Evolutionary conservation across 306 rosid species (phyloP), one percentile per base, ranked within the genome.

Genomic region (Vigna trinervia): DNA sequence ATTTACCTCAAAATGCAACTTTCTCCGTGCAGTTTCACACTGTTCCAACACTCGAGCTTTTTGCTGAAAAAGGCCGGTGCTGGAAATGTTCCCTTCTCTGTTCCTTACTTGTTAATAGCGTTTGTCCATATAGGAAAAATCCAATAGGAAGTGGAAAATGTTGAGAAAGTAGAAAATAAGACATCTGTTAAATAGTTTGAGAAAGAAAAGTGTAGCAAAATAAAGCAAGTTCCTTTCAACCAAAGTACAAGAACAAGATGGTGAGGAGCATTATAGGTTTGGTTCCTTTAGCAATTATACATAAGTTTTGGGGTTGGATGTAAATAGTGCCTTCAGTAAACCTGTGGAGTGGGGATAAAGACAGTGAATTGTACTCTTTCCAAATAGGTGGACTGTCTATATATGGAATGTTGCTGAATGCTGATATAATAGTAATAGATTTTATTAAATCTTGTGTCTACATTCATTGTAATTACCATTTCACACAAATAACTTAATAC

Each of bases 221-320:
- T 15, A 69, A 26, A 73, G 69, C 78, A 75, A 78, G 79, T 65
- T 78, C 51, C 74, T 79, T 69, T 79, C 74, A 23, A 56, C 48
- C 32, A 20, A 75, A 74, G 68, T 38, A 32, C 68, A 78, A 68
- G 80, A 28, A 32, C 68, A 78, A 68, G 80, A 28, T 17, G 28
- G 23, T 39, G 39, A 39, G 72, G 53, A 64, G 53, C 26, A 57
- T 11, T 61, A 38, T 82, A 79, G 77, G 78, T 60, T 69, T 70
- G 79, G 61, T 59, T 76, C 32, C 52, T 77, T 60, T 80, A 46
- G 84, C 83, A 84, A 82, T 76, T 83, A 83, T 86, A 86, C 87
- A 3, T 88, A 86, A 85, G 91, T 89, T 87, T 85, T 84, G 89
- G 86, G 86, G 63, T 38, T 50, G 65, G 68, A 22, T 91, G 95